These are phyloP conservation scores for Venturia effusa DNA, from an alignment of 2,329 filamentous ascomycete species.

Conservation along the genomic window DNA sequence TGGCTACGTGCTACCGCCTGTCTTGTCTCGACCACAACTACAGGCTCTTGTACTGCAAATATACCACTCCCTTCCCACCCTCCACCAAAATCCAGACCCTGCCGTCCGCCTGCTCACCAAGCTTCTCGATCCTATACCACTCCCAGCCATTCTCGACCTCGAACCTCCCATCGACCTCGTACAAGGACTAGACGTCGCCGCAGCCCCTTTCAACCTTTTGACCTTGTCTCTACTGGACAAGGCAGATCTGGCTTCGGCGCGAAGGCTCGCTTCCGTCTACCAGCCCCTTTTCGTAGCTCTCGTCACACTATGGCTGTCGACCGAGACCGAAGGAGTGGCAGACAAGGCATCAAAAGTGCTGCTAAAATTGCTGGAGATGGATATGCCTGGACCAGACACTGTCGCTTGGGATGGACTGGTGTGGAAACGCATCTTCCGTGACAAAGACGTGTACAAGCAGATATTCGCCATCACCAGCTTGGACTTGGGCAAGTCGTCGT, in stretches of 20 bases:
- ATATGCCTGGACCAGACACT: constrained; percentile 22
- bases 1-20: constrained; percentile 24
- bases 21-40: constrained; percentile 23
- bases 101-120: constrained; percentile 35
- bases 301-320: constrained; percentile 48
- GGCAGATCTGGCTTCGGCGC: constrained; percentile 44
- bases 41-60: constrained; percentile 33
- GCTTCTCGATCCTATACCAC: constrained; percentile 38
- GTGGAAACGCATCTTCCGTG: constrained; percentile 52
- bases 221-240: constrained; percentile 47
- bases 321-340: constrained; percentile 43
- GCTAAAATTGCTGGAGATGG: constrained; percentile 40
- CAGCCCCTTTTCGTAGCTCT: constrained; percentile 43
- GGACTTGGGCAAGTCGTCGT: constrained; percentile 24
- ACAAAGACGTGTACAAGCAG: constrained; percentile 45
- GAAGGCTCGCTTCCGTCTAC: constrained; percentile 43
- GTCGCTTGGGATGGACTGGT: constrained; percentile 32
- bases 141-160: constrained; percentile 37
- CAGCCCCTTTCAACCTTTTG: constrained; percentile 42
- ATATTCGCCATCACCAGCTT: constrained; percentile 46
- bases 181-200: constrained; percentile 40
- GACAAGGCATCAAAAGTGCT: constrained; percentile 43
- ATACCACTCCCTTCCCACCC: constrained; percentile 37
- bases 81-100: constrained; percentile 43
- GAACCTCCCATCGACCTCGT: constrained; percentile 42